Conservation (phyloP, 176 grass and related monocot species). For the Bonia amplexicaulis region DNA sequence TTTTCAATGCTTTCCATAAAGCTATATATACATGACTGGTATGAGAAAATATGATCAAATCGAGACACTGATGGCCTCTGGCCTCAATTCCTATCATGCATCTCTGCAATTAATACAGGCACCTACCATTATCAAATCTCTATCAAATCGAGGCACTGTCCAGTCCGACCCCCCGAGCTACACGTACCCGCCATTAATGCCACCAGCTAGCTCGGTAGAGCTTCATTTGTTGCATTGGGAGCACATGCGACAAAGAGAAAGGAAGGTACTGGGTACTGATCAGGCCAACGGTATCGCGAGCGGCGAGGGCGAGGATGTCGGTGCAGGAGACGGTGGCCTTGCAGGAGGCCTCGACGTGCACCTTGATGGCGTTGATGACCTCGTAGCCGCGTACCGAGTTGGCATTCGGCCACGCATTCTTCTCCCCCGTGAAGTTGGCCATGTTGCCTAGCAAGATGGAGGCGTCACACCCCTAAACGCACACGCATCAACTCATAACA, state of each 20-base stretch:
- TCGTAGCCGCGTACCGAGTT: constrained; percentile 56
- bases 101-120: no score
- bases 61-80: no score
- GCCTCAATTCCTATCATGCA: no score
- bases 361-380: constrained; percentile 65
- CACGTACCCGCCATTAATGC: neutral
- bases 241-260: neutral
- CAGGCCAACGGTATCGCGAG: constrained; percentile 52
- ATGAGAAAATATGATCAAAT: no score
- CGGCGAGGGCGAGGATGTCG: constrained; percentile 60
- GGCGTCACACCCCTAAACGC: constrained; percentile 60
- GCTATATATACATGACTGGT: no score
- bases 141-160: constrained; percentile 28
- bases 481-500: neutral
- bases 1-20: no score
- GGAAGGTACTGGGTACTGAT: neutral
- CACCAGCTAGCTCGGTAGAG: no score
- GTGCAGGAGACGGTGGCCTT: constrained; percentile 60
- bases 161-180: constrained; percentile 73
- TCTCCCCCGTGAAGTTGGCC: constrained; percentile 59
- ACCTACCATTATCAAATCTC: no score
- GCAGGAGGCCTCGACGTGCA: constrained; percentile 56
- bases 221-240: neutral
- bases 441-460: constrained; percentile 71
- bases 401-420: constrained; percentile 47